Percentiles rank a stretch among this genome's conserved stretches.
Evolutionary conservation across 2,329 filamentous ascomycete species (phyloP).

Genomic region (Chlorencoelia australis): DNA sequence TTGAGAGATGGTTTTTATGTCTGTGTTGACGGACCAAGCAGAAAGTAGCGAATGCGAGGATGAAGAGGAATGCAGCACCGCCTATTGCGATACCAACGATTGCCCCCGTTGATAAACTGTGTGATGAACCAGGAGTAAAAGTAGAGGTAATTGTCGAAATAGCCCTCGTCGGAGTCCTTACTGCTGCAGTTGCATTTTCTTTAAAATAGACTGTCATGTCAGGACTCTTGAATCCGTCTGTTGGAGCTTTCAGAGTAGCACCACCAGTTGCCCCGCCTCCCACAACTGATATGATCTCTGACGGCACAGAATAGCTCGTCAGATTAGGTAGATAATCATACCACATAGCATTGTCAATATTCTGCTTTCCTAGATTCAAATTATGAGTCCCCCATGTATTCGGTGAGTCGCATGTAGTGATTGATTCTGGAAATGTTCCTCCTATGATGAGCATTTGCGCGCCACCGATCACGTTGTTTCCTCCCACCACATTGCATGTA

Average conservation of each 20-base stretch:
- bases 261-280: constrained; percentile 41
- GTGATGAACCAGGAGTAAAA: constrained; percentile 17
- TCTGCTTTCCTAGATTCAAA: constrained; percentile 42
- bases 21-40: too few relatives aligned
- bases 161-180: constrained; percentile 40
- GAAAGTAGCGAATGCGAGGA: too few relatives aligned
- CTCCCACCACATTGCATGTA: constrained; percentile 49
- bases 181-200: constrained; percentile 35
- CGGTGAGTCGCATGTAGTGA: constrained; percentile 41
- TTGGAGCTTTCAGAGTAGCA: constrained; percentile 42
- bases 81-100: constrained; percentile 37
- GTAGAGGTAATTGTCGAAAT: constrained; percentile 12
- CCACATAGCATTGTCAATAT: constrained; percentile 38
- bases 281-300: constrained; percentile 38
- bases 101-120: constrained; percentile 28
- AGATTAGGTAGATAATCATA: constrained; percentile 39
- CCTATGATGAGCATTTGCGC: constrained; percentile 55
- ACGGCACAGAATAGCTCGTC: constrained; percentile 44
- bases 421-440: constrained; percentile 41
- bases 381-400: constrained; percentile 46
- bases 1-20: too few relatives aligned
- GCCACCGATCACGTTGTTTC: constrained; percentile 38
- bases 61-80: constrained; percentile 24
- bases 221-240: constrained; percentile 37
- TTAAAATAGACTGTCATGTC: constrained; percentile 46